Evolutionary conservation across 2,329 filamentous ascomycete genomes (phyloP).

Genomic region (Epichloe coenophiala): DNA sequence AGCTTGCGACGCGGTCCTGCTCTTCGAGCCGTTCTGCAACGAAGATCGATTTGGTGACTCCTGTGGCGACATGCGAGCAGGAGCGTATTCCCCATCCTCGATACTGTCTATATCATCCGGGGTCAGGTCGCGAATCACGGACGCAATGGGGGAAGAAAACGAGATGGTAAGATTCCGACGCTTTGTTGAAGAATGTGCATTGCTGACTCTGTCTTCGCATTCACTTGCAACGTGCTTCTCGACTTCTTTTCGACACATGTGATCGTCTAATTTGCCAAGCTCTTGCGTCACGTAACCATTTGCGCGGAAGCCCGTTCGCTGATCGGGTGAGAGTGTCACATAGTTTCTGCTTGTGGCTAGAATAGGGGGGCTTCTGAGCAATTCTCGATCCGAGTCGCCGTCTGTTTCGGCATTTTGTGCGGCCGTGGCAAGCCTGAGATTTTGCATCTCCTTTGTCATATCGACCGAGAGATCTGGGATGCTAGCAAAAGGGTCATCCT

Average conservation of each 20-base stretch:
- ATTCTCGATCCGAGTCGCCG: conserved; percentile 8
- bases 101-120: conserved; percentile 28
- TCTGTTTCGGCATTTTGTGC: conserved; percentile 17
- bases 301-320: conserved; percentile 17
- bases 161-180: conserved; percentile 53
- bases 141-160: conserved; percentile 66
- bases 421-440: conserved; percentile 30
- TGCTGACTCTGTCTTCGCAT: conserved; percentile 31
- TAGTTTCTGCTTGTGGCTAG: conserved; percentile 14
- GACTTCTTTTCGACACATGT: conserved; percentile 8
- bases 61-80: conserved; percentile 1
- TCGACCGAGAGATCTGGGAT: conserved; percentile 94
- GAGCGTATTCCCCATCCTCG: conserved; percentile 21
- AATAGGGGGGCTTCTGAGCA: conserved; percentile 8
- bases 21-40: conserved; percentile 8
- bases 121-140: conserved; percentile 44
- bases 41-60: conserved; percentile 14
- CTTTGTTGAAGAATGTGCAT: conserved; percentile 29
- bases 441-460: conserved; percentile 56
- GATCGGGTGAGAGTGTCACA: conserved; percentile 23
- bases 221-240: conserved; percentile 25
- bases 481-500: conserved; percentile 84
- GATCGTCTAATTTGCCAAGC: conserved; percentile 18
- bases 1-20: conserved; percentile 10
- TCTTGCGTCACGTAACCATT: conserved; percentile 20